A percentile compares a stretch with the other conserved stretches of the same genome.
Evolutionary conservation across 148 eudicot species (phyloP).

Genomic region (Vaccinium macrocarpon): DNA sequence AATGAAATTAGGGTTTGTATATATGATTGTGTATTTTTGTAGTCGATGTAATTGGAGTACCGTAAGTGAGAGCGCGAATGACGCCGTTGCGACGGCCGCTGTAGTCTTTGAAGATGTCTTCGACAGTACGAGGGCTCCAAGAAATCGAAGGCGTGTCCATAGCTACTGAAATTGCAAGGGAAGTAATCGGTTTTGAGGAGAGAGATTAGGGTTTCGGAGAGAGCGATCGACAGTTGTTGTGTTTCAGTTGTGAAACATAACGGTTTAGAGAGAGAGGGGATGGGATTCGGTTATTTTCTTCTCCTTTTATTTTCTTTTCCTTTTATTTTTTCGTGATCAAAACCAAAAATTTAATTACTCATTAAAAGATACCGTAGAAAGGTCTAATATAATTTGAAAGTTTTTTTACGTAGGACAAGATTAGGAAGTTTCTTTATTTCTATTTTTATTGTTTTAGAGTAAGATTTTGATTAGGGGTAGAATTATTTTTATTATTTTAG

Average conservation of each 20-base stretch:
- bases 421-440: too few species aligned
- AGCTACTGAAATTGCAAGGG: background rate
- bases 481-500: too few species aligned
- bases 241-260: background rate
- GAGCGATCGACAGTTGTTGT: background rate
- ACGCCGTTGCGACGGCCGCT: slow-evolving; percentile 73
- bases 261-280: background rate
- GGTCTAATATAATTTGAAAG: too few species aligned
- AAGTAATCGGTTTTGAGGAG: background rate
- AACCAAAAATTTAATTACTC: background rate
- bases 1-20: background rate
- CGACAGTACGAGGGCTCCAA: slow-evolving; percentile 78
- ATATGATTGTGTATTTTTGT: background rate
- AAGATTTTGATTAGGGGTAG: too few species aligned
- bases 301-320: background rate
- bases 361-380: background rate
- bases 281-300: background rate
- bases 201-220: background rate
- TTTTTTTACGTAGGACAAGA: too few species aligned
- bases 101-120: slow-evolving; percentile 96
- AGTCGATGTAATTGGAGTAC: slow-evolving; percentile 16
- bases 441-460: too few species aligned
- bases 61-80: slow-evolving; percentile 76
- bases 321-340: background rate
- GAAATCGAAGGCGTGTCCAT: slow-evolving; percentile 62